Conservation (phyloP, 805 yeast genomes). For the Pichia nakasei region DNA sequence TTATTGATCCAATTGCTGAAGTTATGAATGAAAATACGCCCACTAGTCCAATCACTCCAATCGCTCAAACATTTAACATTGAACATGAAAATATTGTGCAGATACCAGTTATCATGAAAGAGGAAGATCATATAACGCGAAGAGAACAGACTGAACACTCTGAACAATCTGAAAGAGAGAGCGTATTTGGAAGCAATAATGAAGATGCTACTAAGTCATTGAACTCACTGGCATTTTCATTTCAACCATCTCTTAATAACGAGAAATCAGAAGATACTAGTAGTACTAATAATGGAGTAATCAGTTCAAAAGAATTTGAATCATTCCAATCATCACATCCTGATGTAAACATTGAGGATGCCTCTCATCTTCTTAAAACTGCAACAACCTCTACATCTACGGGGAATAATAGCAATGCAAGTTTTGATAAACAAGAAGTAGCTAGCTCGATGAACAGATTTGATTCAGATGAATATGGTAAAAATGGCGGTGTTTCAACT, state of each 20-base stretch:
- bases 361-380: constrained; percentile 4
- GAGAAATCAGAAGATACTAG: background rate
- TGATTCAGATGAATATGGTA: background rate
- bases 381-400: constrained; percentile 1
- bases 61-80: background rate
- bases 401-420: constrained; percentile 2
- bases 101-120: background rate
- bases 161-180: background rate
- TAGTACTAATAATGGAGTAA: too few species aligned
- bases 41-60: background rate
- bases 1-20: background rate
- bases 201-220: background rate
- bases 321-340: background rate
- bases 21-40: background rate
- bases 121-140: background rate
- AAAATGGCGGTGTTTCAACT: background rate
- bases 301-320: background rate
- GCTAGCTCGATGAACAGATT: background rate
- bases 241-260: constrained; percentile 5
- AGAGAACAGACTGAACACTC: background rate
- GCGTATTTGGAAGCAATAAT: background rate
- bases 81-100: background rate
- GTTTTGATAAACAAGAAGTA: constrained; percentile 7
- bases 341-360: background rate
- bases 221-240: constrained; percentile 3